A percentile compares a stretch with the other conserved stretches of the same genome.
These are phyloP conservation scores for Dictyostelium discoideum DNA, from an alignment of 78 protist species.

Conservation along the genomic window DNA sequence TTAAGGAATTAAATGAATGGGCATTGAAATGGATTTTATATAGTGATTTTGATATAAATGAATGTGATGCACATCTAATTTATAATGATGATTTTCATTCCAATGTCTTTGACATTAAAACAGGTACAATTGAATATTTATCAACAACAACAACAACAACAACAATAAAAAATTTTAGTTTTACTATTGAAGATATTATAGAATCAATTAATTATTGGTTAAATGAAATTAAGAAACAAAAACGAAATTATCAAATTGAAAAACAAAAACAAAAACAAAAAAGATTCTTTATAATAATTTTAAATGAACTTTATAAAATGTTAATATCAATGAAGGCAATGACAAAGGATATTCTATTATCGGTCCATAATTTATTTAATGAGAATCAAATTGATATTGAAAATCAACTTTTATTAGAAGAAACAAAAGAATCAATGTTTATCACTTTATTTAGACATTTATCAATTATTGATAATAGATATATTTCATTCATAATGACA, in stretches of 20 bases:
- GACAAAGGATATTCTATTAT: neutral
- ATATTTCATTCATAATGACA: no score
- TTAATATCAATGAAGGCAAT: neutral
- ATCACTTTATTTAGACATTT: neutral
- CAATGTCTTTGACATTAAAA: neutral
- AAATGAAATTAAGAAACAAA: neutral
- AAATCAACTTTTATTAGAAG: neutral
- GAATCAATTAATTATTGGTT: neutral
- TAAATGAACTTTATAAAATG: neutral
- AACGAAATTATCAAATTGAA: neutral
- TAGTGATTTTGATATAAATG: neutral
- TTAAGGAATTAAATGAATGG: neutral
- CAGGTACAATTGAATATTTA: neutral
- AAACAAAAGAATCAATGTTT: neutral
- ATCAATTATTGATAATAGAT: neutral
- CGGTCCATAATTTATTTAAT: neutral
- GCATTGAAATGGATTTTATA: neutral
- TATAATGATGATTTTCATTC: neutral
- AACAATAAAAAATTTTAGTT: no score
- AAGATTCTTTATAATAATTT: no score
- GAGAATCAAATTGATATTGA: neutral
- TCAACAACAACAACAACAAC: neutral
- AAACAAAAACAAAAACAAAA: neutral
- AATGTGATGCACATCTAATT: neutral
- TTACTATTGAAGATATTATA: neutral